Conservation (phyloP, 2,329 filamentous ascomycete genomes). For the Paraconiothyrium sp. region DNA sequence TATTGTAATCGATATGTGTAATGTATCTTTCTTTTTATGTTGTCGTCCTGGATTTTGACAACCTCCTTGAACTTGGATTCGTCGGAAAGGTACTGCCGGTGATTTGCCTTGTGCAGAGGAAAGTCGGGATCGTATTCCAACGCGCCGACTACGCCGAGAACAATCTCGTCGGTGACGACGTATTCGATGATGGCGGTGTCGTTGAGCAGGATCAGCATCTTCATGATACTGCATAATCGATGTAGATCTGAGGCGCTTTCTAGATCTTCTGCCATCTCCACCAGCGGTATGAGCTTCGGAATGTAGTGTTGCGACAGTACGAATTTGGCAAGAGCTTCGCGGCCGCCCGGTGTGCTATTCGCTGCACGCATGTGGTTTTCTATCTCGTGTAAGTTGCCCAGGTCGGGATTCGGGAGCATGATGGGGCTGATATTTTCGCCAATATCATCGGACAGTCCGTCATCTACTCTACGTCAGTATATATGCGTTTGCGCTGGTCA, state of each 20-base stretch:
- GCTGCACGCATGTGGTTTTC: conserved; percentile 84
- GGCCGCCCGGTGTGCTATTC: conserved; percentile 76
- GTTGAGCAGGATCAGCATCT: conserved; percentile 92
- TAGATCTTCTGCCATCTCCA: conserved; percentile 88
- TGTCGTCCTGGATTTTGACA: conserved; percentile 84
- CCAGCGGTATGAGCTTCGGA: conserved; percentile 82
- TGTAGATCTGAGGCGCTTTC: conserved; percentile 89
- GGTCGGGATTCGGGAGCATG: conserved; percentile 78
- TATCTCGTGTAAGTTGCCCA: conserved; percentile 85
- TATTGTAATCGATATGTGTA: conserved; percentile 96
- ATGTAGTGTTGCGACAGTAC: conserved; percentile 89
- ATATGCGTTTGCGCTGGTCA: conserved; percentile 9
- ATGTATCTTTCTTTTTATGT: conserved; percentile 89
- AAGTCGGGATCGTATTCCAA: conserved; percentile 99
- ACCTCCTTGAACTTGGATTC: conserved; percentile 95
- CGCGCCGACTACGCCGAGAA: conserved; percentile 92
- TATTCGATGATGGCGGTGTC: conserved; percentile 95
- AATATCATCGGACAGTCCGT: conserved; percentile 87
- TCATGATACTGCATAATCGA: conserved; percentile 96
- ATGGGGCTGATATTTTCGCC: conserved; percentile 77
- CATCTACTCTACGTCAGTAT: conserved; percentile 64
- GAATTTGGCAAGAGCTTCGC: conserved; percentile 87
- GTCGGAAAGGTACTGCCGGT: conserved; percentile 89
- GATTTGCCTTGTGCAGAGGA: conserved; percentile 95
- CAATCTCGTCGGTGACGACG: conserved; percentile 87